These are phyloP conservation scores for Trematosphaeria pertusa DNA, from an alignment of 2,329 filamentous ascomycete species.

Conservation along the genomic window DNA sequence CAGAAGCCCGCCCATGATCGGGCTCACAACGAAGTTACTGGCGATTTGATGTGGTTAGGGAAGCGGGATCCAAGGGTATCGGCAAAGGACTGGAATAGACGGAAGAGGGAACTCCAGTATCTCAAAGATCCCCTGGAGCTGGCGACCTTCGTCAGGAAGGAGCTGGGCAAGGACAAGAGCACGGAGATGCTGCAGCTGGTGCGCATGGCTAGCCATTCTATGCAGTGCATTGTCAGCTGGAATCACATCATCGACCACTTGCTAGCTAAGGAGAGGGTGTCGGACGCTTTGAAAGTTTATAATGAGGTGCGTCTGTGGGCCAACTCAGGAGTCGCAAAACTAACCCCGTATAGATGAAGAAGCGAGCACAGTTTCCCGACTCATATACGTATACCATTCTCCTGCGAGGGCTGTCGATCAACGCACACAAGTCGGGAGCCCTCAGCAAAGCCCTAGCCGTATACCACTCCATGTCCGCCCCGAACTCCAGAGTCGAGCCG, in stretches of 20 bases:
- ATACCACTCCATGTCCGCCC: constrained; percentile 75
- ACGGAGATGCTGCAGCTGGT: constrained; percentile 73
- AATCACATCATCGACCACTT: constrained; percentile 81
- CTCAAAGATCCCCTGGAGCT: constrained; percentile 76
- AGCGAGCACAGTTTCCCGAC: constrained; percentile 81
- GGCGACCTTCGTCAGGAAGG: constrained; percentile 68
- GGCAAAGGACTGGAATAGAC: constrained; percentile 36
- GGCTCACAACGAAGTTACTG: constrained; percentile 9
- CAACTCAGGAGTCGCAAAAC: constrained; percentile 1
- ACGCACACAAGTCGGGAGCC: constrained; percentile 64
- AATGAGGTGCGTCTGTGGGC: constrained; percentile 71
- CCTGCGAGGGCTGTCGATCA: constrained; percentile 74
- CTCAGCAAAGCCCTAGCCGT: constrained; percentile 74
- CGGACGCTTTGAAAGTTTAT: constrained; percentile 77
- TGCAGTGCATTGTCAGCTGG: constrained; percentile 79
- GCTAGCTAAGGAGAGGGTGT: constrained; percentile 66
- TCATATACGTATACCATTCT: constrained; percentile 84
- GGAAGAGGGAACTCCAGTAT: constrained; percentile 66
- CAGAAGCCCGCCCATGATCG: constrained; percentile 4
- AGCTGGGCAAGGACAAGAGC: constrained; percentile 65
- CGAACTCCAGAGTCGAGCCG: constrained; percentile 69
- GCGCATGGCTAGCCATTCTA: constrained; percentile 70
- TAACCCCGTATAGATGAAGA: constrained; percentile 77
- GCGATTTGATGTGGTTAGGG: constrained; percentile 31
- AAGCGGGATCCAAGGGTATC: constrained; percentile 32